Evolutionary conservation across 2,329 filamentous ascomycete genomes (phyloP).

Genomic region (Penicillium psychrosexuale): DNA sequence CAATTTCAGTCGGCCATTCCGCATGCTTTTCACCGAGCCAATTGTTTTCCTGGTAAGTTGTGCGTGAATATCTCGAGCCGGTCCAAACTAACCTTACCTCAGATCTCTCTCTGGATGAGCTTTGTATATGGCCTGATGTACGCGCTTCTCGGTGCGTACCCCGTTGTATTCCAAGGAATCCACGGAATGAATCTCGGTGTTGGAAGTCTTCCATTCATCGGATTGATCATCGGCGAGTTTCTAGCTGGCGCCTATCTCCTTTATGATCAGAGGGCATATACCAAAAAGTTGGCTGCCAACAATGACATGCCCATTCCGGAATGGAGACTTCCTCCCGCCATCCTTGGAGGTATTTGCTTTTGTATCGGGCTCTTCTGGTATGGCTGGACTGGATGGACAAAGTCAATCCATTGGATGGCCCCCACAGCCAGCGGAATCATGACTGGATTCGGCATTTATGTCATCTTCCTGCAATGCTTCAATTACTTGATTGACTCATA

Average conservation of each 20-base stretch:
- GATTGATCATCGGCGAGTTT: constrained; percentile 32
- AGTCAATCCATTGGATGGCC: constrained; percentile 36
- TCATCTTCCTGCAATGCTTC: constrained; percentile 36
- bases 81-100: background rate
- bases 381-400: constrained; percentile 35
- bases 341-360: constrained; percentile 34
- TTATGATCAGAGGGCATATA: constrained; percentile 26
- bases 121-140: constrained; percentile 36
- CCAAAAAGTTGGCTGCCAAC: constrained; percentile 30
- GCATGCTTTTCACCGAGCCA: constrained; percentile 42
- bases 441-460: constrained; percentile 33
- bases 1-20: constrained; percentile 47
- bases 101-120: constrained; percentile 31
- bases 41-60: constrained; percentile 34
- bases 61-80: no score
- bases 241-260: constrained; percentile 28
- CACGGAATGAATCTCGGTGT: constrained; percentile 33
- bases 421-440: constrained; percentile 34
- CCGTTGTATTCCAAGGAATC: constrained; percentile 29
- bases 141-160: constrained; percentile 30
- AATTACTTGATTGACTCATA: constrained; percentile 43
- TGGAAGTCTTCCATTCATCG: constrained; percentile 31
- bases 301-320: constrained; percentile 32
- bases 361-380: constrained; percentile 39
- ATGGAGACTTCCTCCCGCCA: constrained; percentile 33